Conservation (phyloP, 345 rosid species). For the Euphorbia tirucalli region DNA sequence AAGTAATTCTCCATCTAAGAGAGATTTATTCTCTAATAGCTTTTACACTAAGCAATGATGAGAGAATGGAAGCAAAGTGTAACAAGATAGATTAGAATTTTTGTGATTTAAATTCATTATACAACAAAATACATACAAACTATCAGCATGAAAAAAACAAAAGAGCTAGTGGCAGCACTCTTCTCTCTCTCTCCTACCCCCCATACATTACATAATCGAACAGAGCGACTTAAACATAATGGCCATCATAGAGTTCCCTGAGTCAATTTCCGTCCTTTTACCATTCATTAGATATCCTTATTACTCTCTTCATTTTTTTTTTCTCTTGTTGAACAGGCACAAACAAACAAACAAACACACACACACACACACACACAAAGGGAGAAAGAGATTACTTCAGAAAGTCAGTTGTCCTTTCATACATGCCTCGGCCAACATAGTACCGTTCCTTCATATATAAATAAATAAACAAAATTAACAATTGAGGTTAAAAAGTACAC, state of each 20-base stretch:
- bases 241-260: neutral
- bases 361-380: neutral
- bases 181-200: neutral
- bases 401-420: constrained; percentile 84
- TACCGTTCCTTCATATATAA: constrained; percentile 66
- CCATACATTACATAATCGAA: neutral
- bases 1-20: neutral
- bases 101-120: neutral
- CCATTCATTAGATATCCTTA: neutral
- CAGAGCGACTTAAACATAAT: neutral
- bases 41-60: neutral
- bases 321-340: neutral
- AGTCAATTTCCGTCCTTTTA: neutral
- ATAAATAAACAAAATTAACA: constrained; percentile 11
- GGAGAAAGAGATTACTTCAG: constrained; percentile 54
- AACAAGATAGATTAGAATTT: neutral
- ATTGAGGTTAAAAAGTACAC: constrained; percentile 6
- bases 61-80: neutral
- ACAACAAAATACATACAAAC: neutral
- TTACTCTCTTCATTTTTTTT: neutral
- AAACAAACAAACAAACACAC: too few species aligned
- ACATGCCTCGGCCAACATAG: constrained; percentile 97
- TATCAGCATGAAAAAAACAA: neutral
- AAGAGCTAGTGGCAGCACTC: neutral
- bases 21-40: neutral